Evolutionary conservation across 2,329 filamentous ascomycete species (phyloP), one percentile per base, ranked within the genome.

Genomic region (Geosmithia putterillii): DNA sequence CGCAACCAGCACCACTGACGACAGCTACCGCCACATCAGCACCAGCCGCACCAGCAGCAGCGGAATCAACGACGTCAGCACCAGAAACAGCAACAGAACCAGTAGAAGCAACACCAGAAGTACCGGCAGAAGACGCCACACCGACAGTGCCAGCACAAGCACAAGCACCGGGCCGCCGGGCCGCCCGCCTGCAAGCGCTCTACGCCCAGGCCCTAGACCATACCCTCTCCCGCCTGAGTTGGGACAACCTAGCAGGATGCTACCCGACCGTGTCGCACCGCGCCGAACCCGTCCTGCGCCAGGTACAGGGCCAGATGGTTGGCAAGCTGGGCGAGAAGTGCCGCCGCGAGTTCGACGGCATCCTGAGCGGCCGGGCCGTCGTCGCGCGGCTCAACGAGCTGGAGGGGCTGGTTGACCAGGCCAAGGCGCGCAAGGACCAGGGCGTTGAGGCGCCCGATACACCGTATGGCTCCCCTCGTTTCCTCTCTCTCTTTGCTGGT

Each of bases 281-380:
- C 47, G 68, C 74, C 18, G 71, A 72, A 20, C 61, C 58, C 7
- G 66, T 71, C 34, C 62, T 81, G 51, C 63, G 62, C 48, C 66
- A 69, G 49, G 69, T 80, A 36, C 76, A 79, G 62, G 57, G 59
- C 43, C 71, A 74, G 54, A 76, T 81, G 71, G 69, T 77, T 10
- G 69, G 68, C 14, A 65, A 73, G 50, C 56, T 81, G 47, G 63
- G 65, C 19, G 63, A 66, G 48, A 68, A 76, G 47, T 79, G 75
- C 50, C 62, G 73, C 64, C 67, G 66, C 53, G 76, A 81, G 55
- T 81, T 81, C 54, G 69, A 71, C 18, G 63, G 60, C 17, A 74
- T 81, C 45, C 55, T 79, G 46, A 52, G 61, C 17, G 61, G 64
- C 46, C 60, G 76, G 46, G 62, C 67, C 38, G 76, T 80, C 12